Conservation (phyloP, 1,139 yeast genomes). For the Meyerozyma athensensis region DNA sequence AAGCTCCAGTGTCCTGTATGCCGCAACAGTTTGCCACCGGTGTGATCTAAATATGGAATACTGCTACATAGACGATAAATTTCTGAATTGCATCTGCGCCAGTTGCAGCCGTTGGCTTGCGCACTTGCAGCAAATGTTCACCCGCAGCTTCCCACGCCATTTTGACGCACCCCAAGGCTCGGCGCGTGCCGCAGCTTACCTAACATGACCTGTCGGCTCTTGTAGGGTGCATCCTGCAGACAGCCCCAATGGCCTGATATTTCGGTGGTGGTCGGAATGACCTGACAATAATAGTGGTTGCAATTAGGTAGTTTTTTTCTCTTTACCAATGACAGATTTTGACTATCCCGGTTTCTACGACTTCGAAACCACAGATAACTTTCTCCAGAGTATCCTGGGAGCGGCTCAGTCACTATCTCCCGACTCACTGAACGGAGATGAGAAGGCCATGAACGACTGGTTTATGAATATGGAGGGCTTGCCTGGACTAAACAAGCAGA, state of each 20-base stretch:
- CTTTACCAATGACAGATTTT: constrained; percentile 14
- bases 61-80: neutral
- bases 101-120: neutral
- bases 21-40: constrained; percentile 78
- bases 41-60: constrained; percentile 19
- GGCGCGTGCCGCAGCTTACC: too few relatives aligned
- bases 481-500: neutral
- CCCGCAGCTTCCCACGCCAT: neutral
- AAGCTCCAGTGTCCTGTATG: constrained; percentile 94
- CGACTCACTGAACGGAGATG: constrained; percentile 28
- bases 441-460: constrained; percentile 31
- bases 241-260: constrained; percentile 1
- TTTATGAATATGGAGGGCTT: neutral
- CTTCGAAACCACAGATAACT: constrained; percentile 33
- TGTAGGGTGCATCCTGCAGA: neutral
- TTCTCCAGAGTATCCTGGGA: constrained; percentile 30
- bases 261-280: constrained; percentile 4
- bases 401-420: constrained; percentile 17
- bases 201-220: too few relatives aligned
- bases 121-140: too few relatives aligned
- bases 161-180: neutral
- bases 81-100: neutral
- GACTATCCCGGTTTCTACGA: constrained; percentile 21
- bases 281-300: neutral
- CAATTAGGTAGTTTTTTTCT: neutral